Evolutionary conservation across 1,284 basidiomycete genomes (phyloP).

Genomic region (Coniferiporia sulphurascens): DNA sequence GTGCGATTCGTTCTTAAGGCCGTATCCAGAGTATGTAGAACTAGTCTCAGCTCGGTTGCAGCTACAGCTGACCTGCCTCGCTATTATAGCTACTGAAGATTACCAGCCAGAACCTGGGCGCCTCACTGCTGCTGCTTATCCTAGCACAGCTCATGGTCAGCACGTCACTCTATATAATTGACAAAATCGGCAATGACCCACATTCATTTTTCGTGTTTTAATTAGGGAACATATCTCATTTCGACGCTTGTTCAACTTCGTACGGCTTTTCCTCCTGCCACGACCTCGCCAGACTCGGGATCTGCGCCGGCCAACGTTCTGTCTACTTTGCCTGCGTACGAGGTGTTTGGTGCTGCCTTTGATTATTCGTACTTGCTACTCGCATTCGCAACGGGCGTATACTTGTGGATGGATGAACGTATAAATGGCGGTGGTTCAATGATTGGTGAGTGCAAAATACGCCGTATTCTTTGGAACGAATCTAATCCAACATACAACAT

Average conservation of each 20-base stretch:
- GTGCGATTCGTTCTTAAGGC: constrained; percentile 61
- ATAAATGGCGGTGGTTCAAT: constrained; percentile 15
- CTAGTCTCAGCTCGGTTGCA: background rate
- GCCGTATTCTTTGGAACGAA: background rate
- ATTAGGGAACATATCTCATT: constrained; percentile 70
- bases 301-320: constrained; percentile 52
- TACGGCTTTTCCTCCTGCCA: constrained; percentile 61
- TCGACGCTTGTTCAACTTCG: constrained; percentile 75
- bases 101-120: constrained; percentile 61
- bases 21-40: constrained; percentile 50
- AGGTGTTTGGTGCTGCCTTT: constrained; percentile 68
- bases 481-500: background rate
- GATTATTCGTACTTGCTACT: constrained; percentile 64
- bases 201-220: background rate
- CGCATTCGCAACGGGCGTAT: constrained; percentile 39
- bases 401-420: constrained; percentile 41
- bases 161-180: constrained; percentile 10
- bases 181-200: background rate
- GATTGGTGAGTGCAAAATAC: background rate
- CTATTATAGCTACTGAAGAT: constrained; percentile 50
- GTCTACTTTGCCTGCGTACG: constrained; percentile 64
- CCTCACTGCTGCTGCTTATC: constrained; percentile 66
- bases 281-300: constrained; percentile 21
- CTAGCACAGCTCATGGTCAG: constrained; percentile 75
- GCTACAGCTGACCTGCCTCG: background rate